Evolutionary conservation across 2,329 filamentous ascomycete species (phyloP).

Genomic region (Hypoxylon rubiginosum): DNA sequence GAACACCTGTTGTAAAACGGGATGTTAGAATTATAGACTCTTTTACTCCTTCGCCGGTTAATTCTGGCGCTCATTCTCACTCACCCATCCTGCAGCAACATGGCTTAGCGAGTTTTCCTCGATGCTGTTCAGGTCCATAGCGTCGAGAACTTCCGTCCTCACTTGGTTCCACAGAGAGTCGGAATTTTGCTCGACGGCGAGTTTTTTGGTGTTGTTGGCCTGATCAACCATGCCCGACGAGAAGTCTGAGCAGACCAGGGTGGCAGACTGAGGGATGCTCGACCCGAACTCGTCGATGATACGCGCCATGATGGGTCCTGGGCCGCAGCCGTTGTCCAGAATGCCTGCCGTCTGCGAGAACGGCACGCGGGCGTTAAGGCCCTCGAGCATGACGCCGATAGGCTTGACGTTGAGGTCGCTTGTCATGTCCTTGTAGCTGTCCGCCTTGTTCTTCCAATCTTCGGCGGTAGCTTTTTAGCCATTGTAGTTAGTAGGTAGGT

Average conservation of each 20-base stretch:
- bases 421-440: constrained; percentile 4
- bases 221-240: constrained; percentile 14
- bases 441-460: constrained; percentile 5
- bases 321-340: constrained; percentile 10
- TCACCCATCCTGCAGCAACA: constrained; percentile 10
- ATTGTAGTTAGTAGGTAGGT: neutral
- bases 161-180: constrained; percentile 10
- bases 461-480: neutral
- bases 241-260: constrained; percentile 8
- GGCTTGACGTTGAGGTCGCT: constrained; percentile 7
- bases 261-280: constrained; percentile 3
- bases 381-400: constrained; percentile 5
- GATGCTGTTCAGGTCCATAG: constrained; percentile 18
- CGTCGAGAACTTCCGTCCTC: constrained; percentile 8
- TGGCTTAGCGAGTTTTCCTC: constrained; percentile 11
- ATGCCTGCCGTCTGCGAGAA: constrained; percentile 7
- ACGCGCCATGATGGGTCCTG: constrained; percentile 9
- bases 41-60: neutral
- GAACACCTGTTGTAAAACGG: neutral
- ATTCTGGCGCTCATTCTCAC: neutral
- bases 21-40: neutral
- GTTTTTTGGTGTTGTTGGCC: constrained; percentile 13
- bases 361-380: constrained; percentile 8
- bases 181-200: neutral
- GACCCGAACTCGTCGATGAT: constrained; percentile 8